Conservation (phyloP, 129 eudicot species). For the Artemisia annua region DNA sequence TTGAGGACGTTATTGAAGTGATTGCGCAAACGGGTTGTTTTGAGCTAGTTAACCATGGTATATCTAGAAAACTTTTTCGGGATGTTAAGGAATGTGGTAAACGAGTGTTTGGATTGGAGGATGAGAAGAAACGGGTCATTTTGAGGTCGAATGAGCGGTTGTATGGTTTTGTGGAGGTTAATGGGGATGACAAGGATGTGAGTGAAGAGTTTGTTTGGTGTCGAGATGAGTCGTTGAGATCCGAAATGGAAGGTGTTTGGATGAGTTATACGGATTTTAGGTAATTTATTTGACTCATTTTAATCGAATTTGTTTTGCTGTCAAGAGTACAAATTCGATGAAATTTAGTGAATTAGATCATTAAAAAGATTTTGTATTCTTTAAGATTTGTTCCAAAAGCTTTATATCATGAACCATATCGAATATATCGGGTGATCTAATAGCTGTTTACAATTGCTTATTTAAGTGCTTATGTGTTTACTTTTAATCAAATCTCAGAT, state of each 20-base stretch:
- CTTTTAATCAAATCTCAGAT: no score
- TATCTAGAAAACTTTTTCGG: conserved; percentile 30
- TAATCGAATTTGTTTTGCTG: background rate
- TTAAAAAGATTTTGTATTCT: no score
- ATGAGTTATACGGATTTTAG: conserved; percentile 67
- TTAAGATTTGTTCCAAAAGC: no score
- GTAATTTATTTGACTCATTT: conserved; percentile 26
- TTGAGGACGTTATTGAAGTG: conserved; percentile 23
- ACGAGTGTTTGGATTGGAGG: conserved; percentile 46
- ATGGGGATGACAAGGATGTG: conserved; percentile 55
- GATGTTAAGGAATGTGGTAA: conserved; percentile 35
- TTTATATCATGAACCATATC: no score
- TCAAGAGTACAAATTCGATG: no score
- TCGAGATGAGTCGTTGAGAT: conserved; percentile 39
- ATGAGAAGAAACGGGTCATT: conserved; percentile 50
- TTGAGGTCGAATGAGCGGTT: conserved; percentile 48
- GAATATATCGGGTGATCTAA: no score
- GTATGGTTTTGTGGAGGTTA: conserved; percentile 70
- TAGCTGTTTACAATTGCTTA: no score
- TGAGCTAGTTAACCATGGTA: conserved; percentile 71
- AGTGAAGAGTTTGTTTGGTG: conserved; percentile 84
- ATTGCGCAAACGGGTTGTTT: conserved; percentile 58
- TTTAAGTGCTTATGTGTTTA: no score
- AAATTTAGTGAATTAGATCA: no score
- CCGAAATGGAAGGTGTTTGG: conserved; percentile 69